phyloP scores from a whole-genome alignment of 1,284 basidiomycete genomes.

The Ustilago esculenta region DNA sequence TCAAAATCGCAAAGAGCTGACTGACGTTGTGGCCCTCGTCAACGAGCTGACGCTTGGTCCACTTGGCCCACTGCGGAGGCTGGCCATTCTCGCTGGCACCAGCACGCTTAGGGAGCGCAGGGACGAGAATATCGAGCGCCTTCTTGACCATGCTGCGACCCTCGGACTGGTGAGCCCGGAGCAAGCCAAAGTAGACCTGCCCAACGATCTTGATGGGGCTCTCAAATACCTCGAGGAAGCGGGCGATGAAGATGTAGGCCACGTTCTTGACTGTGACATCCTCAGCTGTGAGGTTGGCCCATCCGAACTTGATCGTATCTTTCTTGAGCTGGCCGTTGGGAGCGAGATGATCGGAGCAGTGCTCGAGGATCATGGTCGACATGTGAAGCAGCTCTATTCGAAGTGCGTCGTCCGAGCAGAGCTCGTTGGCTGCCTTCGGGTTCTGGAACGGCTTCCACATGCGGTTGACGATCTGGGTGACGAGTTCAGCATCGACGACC shows the following conservation, averaged over 20 bases:
- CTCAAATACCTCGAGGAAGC: conserved; percentile 90
- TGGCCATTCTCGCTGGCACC: conserved; percentile 68
- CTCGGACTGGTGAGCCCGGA: conserved; percentile 82
- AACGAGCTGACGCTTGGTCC: conserved; percentile 83
- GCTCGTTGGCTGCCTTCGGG: conserved; percentile 56
- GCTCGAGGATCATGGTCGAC: conserved; percentile 87
- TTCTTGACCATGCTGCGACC: conserved; percentile 80
- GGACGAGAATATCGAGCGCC: conserved; percentile 89
- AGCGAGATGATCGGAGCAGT: conserved; percentile 75
- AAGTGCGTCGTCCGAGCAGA: conserved; percentile 79
- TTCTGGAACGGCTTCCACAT: conserved; percentile 84
- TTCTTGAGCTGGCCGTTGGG: conserved; percentile 82
- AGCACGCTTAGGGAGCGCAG: conserved; percentile 76
- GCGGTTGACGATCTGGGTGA: conserved; percentile 76
- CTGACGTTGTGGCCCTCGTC: conserved; percentile 85
- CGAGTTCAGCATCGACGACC: conserved; percentile 76
- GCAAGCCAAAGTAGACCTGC: conserved; percentile 91
- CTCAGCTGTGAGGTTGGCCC: conserved; percentile 83
- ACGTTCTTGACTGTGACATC: conserved; percentile 94
- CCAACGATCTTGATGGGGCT: conserved; percentile 92
- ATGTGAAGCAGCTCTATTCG: conserved; percentile 91
- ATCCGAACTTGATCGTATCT: conserved; percentile 94
- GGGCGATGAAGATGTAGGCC: conserved; percentile 90
- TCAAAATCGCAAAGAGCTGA: conserved; percentile 88
- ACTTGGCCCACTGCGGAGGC: conserved; percentile 86